Evolutionary conservation across 805 yeast genomes (phyloP), one percentile per base, ranked within the genome.

Genomic region (Saccharomycopsis amapae): DNA sequence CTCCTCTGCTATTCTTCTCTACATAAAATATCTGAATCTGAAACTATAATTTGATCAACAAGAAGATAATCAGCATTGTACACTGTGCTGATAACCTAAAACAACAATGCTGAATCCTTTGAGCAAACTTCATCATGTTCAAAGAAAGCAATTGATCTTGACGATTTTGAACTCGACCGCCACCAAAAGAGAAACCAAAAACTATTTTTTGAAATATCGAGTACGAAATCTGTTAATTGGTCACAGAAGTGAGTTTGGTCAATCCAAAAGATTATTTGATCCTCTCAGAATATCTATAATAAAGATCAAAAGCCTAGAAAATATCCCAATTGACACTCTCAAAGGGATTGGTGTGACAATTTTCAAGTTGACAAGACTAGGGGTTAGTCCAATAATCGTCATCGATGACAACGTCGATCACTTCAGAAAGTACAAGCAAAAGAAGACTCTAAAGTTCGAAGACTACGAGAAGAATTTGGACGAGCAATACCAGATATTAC

Each of bases 131-230:
- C 45, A 45, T 19, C 47, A 49, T 46, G 49, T 43, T n/a, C 50
- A 76, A 17, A 79, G 78, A 53, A 71, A 78, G 53, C 85, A 85
- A 45, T 66, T 90, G 42, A 81, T 90, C n/a, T 66, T 87, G 15
- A 80, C 96, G 1, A 88, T 90, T 20, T 68, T 90, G 48, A 81
- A 81, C 56, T 81, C 96, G 1, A 85, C 97, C 3, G 94, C 97
- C 4, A 90, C 97, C 1, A 89, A 87, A 60, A 70, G 98, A 50
- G 97, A 90, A 58, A 95, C 96, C 4, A 73, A 77, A 52, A 83
- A 81, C 53, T 90, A 89, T 58, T 64, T 90, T 39, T 68, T 76
- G 30, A 85, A 81, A 58, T 90, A 89, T 58, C 63, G 72, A 1
- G 73, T 77, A 39, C 62, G 71, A n/a, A 55, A 65, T 26, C 18